Percentiles rank a stretch among this genome's conserved stretches.
phyloP scores from a whole-genome alignment of 2,329 filamentous ascomycete species.

The Trichoderma breve region DNA sequence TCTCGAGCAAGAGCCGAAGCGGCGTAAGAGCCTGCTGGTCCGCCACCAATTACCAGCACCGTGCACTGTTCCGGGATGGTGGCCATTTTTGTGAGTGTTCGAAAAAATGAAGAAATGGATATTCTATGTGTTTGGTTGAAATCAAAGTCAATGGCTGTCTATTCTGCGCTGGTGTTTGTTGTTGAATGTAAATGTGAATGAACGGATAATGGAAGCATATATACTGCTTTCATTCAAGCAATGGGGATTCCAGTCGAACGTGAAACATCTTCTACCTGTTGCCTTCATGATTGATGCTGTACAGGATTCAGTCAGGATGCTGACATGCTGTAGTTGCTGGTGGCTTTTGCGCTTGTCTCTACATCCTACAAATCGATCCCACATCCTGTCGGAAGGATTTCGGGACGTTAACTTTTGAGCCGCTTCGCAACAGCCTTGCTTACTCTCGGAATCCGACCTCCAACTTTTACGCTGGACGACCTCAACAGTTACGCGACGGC shows the following conservation, averaged over 20 bases:
- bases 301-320: not conserved
- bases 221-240: not conserved
- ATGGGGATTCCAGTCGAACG: not conserved
- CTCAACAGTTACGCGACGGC: not conserved
- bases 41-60: constrained; percentile 45
- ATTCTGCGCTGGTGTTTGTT: not conserved
- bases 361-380: not conserved
- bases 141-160: not conserved
- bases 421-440: not conserved
- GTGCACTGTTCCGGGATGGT: constrained; percentile 28
- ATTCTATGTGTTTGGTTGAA: not conserved
- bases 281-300: not conserved
- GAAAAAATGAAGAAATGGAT: not conserved
- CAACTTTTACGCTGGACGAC: not conserved
- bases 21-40: constrained; percentile 46
- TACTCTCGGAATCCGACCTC: not conserved
- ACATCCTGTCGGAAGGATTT: not conserved
- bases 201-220: not conserved
- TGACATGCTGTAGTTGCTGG: not conserved
- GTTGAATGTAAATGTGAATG: not conserved
- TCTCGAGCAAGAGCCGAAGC: constrained; percentile 44
- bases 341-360: not conserved
- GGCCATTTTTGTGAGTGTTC: constrained; percentile 16
- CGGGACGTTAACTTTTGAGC: not conserved
- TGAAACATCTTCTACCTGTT: not conserved